Conservation (phyloP, 2,329 filamentous ascomycete species). For the Fusarium sp. region DNA sequence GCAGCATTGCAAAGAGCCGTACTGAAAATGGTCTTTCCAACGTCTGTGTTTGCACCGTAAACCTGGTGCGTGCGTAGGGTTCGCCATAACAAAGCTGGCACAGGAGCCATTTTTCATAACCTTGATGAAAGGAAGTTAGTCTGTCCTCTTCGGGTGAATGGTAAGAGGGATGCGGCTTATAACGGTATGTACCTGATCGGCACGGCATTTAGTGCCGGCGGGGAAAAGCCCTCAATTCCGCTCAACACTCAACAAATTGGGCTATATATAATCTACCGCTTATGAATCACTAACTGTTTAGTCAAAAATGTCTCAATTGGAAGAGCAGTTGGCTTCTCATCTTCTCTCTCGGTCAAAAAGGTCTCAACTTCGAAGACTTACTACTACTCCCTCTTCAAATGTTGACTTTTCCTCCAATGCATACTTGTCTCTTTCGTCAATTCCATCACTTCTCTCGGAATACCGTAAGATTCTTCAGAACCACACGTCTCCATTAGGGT, state of each 20-base stretch:
- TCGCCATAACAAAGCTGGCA: slow-evolving; percentile 74
- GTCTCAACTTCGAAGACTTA: slow-evolving; percentile 59
- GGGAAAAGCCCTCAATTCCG: slow-evolving; percentile 1
- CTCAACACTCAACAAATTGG: slow-evolving; percentile 2
- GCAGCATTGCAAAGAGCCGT: slow-evolving; percentile 77
- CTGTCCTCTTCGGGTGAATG: neutral
- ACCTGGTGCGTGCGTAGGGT: slow-evolving; percentile 78
- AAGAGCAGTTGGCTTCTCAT: slow-evolving; percentile 46
- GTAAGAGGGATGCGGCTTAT: slow-evolving; percentile 19
- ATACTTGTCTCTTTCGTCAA: slow-evolving; percentile 79
- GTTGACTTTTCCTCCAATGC: slow-evolving; percentile 84
- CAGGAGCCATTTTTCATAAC: slow-evolving; percentile 57
- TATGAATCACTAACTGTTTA: too few species aligned
- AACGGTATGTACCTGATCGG: slow-evolving; percentile 10
- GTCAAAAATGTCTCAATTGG: slow-evolving; percentile 43
- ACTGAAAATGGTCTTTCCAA: slow-evolving; percentile 86
- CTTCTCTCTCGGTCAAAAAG: slow-evolving; percentile 50
- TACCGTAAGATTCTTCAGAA: slow-evolving; percentile 64
- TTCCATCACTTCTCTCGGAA: slow-evolving; percentile 66
- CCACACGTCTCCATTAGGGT: slow-evolving; percentile 54
- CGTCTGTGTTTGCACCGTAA: slow-evolving; percentile 86
- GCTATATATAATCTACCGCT: neutral
- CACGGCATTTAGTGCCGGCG: neutral
- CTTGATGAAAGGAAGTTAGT: neutral
- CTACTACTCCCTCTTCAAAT: slow-evolving; percentile 72